These are phyloP conservation scores for Veloboletus limbatus DNA, from an alignment of 1,284 basidiomycete species.

Conservation along the genomic window DNA sequence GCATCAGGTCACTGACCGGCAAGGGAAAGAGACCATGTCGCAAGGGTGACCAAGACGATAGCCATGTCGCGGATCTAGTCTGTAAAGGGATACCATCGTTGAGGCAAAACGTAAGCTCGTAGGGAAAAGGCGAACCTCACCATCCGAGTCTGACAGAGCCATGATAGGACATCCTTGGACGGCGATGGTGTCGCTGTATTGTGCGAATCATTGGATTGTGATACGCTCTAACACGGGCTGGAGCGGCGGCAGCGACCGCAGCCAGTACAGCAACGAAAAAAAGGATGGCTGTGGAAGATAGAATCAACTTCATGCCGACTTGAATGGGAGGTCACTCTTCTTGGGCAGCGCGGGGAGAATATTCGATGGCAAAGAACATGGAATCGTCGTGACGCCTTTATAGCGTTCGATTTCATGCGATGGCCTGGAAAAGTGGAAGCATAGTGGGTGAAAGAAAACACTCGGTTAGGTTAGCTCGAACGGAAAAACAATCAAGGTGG, in stretches of 20 bases:
- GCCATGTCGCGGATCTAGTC: background rate
- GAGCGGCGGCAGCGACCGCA: constrained; percentile 2
- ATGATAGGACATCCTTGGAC: background rate
- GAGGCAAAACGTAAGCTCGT: background rate
- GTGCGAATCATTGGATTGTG: background rate
- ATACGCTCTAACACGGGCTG: background rate
- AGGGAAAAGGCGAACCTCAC: background rate
- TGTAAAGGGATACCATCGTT: background rate
- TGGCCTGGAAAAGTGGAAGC: constrained; percentile 2
- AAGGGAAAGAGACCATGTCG: too few species aligned
- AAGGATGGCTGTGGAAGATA: background rate
- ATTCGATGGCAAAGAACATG: background rate
- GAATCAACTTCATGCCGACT: constrained; percentile 6
- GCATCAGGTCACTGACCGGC: too few species aligned
- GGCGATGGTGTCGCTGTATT: constrained; percentile 3
- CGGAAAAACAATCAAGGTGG: background rate
- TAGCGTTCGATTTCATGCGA: background rate
- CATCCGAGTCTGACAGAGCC: background rate
- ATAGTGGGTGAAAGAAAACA: background rate
- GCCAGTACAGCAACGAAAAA: constrained; percentile 5
- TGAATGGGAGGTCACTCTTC: background rate
- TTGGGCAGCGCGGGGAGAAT: background rate
- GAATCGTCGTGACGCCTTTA: constrained; percentile 8
- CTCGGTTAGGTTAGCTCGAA: background rate
- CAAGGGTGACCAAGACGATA: background rate